Conservation (phyloP, 2,329 filamentous ascomycete species). For the Pseudogymnoascus sp. region DNA sequence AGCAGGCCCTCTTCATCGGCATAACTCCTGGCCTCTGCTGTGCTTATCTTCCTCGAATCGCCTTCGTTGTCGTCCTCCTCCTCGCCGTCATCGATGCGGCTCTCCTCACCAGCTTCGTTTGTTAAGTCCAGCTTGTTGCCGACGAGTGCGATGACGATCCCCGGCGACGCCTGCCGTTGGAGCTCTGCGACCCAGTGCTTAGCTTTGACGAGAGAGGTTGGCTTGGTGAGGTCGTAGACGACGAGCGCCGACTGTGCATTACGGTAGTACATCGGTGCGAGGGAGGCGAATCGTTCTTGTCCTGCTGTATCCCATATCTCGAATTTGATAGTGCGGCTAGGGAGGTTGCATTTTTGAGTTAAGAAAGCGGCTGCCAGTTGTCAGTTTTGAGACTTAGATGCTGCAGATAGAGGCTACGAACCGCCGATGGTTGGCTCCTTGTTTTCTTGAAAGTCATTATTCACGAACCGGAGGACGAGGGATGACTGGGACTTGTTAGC, state of each 20-base stretch:
- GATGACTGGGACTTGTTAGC: slow-evolving; percentile 60
- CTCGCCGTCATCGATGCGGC: slow-evolving; percentile 41
- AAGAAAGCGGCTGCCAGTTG: slow-evolving; percentile 72
- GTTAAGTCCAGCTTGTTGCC: slow-evolving; percentile 95
- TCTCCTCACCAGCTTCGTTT: slow-evolving; percentile 42
- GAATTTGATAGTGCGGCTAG: slow-evolving; percentile 83
- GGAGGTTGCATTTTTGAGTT: slow-evolving; percentile 96
- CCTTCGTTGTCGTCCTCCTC: slow-evolving; percentile 44
- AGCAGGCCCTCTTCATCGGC: slow-evolving; percentile 89
- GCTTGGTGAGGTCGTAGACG: slow-evolving; percentile 97
- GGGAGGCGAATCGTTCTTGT: slow-evolving; percentile 91
- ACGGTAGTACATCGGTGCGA: slow-evolving; percentile 99
- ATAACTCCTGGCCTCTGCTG: slow-evolving; percentile 85
- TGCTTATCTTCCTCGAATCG: slow-evolving; percentile 79
- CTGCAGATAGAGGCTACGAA: slow-evolving; percentile 34
- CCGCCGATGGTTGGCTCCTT: slow-evolving; percentile 99
- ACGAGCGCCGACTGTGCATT: slow-evolving; percentile 96
- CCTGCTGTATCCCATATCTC: slow-evolving; percentile 98
- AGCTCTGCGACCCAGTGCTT: slow-evolving; percentile 99
- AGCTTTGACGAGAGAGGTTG: slow-evolving; percentile 88
- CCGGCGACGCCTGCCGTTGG: slow-evolving; percentile 88
- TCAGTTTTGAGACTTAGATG: slow-evolving; percentile 7
- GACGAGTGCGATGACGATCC: slow-evolving; percentile 93
- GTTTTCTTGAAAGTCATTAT: slow-evolving; percentile 99
- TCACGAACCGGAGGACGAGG: slow-evolving; percentile 94